Conservation (phyloP, 257 asterid genomes). For the Cinchona pubescens region DNA sequence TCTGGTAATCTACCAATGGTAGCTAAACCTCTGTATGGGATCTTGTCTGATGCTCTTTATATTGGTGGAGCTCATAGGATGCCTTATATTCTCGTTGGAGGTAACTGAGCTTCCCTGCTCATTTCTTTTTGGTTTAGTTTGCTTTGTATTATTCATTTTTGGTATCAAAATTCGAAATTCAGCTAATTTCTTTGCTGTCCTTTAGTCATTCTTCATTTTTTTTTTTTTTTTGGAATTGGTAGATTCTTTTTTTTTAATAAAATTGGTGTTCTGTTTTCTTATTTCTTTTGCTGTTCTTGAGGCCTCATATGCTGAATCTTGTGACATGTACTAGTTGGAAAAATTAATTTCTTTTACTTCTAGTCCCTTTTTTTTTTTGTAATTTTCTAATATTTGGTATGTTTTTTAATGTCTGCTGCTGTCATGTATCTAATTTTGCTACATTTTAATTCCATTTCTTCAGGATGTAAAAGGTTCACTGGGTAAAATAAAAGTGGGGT, state of each 20-base stretch:
- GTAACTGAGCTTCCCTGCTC: slow-evolving; percentile 30
- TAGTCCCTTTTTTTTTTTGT: no score
- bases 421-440: neutral
- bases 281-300: no score
- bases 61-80: slow-evolving; percentile 76
- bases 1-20: slow-evolving; percentile 67
- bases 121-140: neutral
- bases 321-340: neutral
- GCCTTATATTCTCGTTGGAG: slow-evolving; percentile 86
- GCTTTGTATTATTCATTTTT: neutral
- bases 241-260: neutral
- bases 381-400: neutral
- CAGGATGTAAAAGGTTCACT: neutral
- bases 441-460: neutral
- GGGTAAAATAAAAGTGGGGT: neutral
- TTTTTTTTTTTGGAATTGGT: neutral
- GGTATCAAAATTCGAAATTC: neutral
- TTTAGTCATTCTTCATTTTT: neutral
- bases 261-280: neutral
- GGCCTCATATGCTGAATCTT: neutral
- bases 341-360: neutral
- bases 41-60: slow-evolving; percentile 79
- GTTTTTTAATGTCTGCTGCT: neutral
- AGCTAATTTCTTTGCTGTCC: neutral
- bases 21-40: slow-evolving; percentile 86